phyloP scores from a whole-genome alignment of 2,329 filamentous ascomycete species.

The Neofusicoccum sp. region DNA sequence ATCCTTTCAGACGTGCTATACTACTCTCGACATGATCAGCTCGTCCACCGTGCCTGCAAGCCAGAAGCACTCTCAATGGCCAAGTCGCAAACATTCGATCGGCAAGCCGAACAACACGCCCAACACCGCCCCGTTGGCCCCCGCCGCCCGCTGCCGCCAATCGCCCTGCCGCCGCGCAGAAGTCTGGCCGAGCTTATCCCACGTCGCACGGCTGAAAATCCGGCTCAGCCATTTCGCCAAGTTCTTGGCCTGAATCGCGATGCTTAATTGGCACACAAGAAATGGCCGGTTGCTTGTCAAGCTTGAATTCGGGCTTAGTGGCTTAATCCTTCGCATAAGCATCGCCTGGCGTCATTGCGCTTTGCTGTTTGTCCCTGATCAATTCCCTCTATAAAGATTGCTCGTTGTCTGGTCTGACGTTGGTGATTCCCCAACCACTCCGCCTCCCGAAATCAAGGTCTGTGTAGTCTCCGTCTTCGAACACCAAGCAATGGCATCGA shows the following conservation, averaged over 20 bases:
- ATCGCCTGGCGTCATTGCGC: not conserved
- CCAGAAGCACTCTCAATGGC: too few relatives aligned
- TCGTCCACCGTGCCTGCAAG: too few relatives aligned
- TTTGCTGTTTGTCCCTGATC: not conserved
- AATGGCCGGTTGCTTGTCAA: not conserved
- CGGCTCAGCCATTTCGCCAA: conserved; percentile 4
- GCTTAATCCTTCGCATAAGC: not conserved
- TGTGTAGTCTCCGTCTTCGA: too few relatives aligned
- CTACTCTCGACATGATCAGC: too few relatives aligned
- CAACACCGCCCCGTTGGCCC: not conserved
- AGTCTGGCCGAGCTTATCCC: too few relatives aligned
- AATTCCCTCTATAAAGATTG: not conserved
- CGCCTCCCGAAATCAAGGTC: too few relatives aligned
- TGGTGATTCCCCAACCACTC: too few relatives aligned
- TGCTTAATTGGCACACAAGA: not conserved
- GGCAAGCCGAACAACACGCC: not conserved
- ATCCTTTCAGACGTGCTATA: too few relatives aligned
- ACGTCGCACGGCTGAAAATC: not conserved
- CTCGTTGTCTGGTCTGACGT: too few relatives aligned
- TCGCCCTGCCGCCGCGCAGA: too few relatives aligned
- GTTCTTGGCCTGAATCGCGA: too few relatives aligned
- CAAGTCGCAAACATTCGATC: too few relatives aligned
- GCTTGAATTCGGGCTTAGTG: not conserved
- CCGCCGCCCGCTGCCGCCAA: not conserved
- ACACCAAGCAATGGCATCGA: not conserved